phyloP scores from a whole-genome alignment of 495 filamentous ascomycete genomes.

The Terfezia claveryi region DNA sequence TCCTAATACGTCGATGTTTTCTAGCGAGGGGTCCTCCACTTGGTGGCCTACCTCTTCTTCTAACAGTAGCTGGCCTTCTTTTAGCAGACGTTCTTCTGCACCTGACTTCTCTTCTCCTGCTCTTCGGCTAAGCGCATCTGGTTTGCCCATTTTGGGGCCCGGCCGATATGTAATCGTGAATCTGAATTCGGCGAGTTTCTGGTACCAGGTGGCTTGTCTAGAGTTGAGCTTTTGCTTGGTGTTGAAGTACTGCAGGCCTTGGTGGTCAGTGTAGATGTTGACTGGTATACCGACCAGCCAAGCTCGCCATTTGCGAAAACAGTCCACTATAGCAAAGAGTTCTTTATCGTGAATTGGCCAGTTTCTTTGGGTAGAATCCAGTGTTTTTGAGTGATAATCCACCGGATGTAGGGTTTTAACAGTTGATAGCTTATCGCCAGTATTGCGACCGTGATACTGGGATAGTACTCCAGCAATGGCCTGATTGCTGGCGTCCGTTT shows the following conservation, averaged over 20 bases:
- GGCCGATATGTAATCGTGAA: not conserved
- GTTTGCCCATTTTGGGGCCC: not conserved
- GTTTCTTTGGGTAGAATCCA: not conserved
- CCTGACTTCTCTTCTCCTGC: not conserved
- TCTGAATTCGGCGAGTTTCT: not conserved
- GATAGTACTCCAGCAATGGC: not conserved
- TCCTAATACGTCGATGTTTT: not conserved
- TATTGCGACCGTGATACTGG: not conserved
- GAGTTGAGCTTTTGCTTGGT: too few species aligned
- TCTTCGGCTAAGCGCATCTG: not conserved
- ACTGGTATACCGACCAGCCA: not conserved
- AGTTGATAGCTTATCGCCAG: not conserved
- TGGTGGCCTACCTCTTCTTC: not conserved
- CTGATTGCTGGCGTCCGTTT: not conserved
- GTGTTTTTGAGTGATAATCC: not conserved
- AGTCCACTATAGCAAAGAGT: not conserved
- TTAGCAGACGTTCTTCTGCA: not conserved
- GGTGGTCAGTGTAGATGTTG: not conserved
- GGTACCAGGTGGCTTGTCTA: too few species aligned
- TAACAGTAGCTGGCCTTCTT: not conserved
- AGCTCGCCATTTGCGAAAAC: not conserved
- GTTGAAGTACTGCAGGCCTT: not conserved
- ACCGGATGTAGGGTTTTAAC: not conserved
- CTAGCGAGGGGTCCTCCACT: not conserved
- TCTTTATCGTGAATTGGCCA: not conserved